Evolutionary conservation across 768 basidiomycete species (phyloP).

Genomic region (Podaxis sp.): DNA sequence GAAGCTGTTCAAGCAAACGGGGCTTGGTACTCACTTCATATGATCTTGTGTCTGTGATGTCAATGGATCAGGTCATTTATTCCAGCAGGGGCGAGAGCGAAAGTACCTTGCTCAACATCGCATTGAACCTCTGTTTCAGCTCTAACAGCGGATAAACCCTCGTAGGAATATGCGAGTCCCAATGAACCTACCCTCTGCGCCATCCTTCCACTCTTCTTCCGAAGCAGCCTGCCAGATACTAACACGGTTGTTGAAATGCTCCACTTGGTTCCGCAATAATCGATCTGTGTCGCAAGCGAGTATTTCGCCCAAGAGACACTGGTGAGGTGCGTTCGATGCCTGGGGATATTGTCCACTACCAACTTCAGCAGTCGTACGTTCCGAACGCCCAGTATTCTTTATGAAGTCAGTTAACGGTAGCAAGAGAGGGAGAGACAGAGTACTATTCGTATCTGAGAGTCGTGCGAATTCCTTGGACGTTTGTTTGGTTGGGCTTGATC

Average conservation of each 20-base stretch:
- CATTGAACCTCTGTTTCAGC: background rate
- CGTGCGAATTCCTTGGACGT: background rate
- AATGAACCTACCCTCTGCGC: background rate
- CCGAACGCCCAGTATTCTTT: slow-evolving; percentile 1
- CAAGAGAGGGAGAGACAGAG: background rate
- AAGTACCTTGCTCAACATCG: slow-evolving; percentile 3
- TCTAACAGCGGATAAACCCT: background rate
- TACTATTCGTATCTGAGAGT: slow-evolving; percentile 1
- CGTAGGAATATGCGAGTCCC: too few species aligned
- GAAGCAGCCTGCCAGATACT: slow-evolving; percentile 9
- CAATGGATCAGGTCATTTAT: background rate
- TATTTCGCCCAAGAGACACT: background rate
- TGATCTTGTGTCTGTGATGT: background rate
- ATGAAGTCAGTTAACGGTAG: background rate
- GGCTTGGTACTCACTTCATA: background rate
- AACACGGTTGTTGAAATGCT: slow-evolving; percentile 6
- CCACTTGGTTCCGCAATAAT: background rate
- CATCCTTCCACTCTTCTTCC: slow-evolving; percentile 11
- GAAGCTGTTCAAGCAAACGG: background rate
- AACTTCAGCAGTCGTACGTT: background rate
- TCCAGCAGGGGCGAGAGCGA: background rate
- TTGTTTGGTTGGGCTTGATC: background rate
- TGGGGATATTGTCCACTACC: background rate
- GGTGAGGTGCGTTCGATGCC: background rate
- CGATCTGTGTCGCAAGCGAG: background rate